These are phyloP conservation scores for Neurospora tetrasperma DNA, from an alignment of 495 filamentous ascomycete genomes.

Conservation along the genomic window DNA sequence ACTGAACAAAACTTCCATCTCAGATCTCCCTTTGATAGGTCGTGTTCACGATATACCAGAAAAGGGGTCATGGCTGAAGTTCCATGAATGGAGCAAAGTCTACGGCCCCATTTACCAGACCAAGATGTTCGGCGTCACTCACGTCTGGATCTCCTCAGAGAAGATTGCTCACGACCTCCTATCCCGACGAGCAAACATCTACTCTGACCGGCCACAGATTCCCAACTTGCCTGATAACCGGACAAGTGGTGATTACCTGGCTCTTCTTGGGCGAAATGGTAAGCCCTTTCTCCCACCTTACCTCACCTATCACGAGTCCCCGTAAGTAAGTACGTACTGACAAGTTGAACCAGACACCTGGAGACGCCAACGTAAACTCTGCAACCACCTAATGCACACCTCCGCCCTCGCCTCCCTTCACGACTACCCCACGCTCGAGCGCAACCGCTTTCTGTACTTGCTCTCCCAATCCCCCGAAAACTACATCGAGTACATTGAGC, in stretches of 20 bases:
- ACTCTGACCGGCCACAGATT: slow-evolving; percentile 50
- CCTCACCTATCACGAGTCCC: no score
- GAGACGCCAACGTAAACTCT: slow-evolving; percentile 49
- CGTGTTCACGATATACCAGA: slow-evolving; percentile 48
- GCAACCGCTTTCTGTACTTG: slow-evolving; percentile 42
- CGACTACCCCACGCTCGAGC: slow-evolving; percentile 42
- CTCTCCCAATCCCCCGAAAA: slow-evolving; percentile 29
- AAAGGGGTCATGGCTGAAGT: slow-evolving; percentile 43
- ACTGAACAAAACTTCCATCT: not conserved
- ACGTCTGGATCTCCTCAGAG: slow-evolving; percentile 52
- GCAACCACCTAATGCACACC: slow-evolving; percentile 43
- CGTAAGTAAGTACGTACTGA: not conserved
- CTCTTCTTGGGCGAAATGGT: slow-evolving; percentile 43
- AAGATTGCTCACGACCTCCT: slow-evolving; percentile 49
- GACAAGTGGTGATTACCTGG: slow-evolving; percentile 46
- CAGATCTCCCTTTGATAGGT: slow-evolving; percentile 44
- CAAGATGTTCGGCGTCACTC: slow-evolving; percentile 43
- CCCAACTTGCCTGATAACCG: slow-evolving; percentile 44
- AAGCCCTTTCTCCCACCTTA: not conserved
- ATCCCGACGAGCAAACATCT: slow-evolving; percentile 46
- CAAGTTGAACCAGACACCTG: slow-evolving; percentile 33
- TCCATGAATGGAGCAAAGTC: slow-evolving; percentile 50
- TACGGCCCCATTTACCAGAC: slow-evolving; percentile 56
- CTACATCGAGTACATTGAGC: slow-evolving; percentile 46
- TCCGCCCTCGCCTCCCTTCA: slow-evolving; percentile 35